Percentiles rank a stretch among this genome's conserved stretches.
Conservation (phyloP, 1,284 basidiomycete genomes). For the Irpex sp. region DNA sequence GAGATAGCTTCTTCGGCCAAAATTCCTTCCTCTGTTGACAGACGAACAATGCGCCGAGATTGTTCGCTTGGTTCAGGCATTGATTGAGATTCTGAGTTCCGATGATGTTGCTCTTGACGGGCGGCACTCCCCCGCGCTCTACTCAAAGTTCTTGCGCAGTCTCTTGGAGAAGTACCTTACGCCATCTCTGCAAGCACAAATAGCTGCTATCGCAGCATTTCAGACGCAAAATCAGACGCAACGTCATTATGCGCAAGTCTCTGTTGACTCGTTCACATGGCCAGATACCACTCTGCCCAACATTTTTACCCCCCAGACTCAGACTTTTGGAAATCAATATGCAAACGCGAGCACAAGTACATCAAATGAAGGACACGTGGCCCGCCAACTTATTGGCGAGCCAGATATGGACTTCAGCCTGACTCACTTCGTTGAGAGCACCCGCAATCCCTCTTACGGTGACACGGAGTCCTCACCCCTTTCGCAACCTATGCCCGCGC, state of each 20-base stretch:
- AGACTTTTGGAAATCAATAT: neutral
- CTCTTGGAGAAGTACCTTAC: slow-evolving; percentile 38
- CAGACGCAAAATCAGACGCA: neutral
- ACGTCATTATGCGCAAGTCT: neutral
- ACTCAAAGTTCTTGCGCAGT: slow-evolving; percentile 47
- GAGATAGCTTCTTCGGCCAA: slow-evolving; percentile 43
- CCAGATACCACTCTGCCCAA: slow-evolving; percentile 5
- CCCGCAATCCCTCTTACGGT: neutral
- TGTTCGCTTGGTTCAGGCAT: slow-evolving; percentile 34
- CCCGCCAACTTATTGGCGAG: slow-evolving; percentile 2
- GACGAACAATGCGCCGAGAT: slow-evolving; percentile 37
- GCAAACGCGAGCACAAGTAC: neutral
- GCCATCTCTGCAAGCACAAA: slow-evolving; percentile 12
- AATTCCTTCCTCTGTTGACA: slow-evolving; percentile 39
- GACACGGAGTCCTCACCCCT: neutral
- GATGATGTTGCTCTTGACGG: slow-evolving; percentile 22
- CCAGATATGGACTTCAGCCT: slow-evolving; percentile 12
- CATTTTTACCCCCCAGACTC: neutral
- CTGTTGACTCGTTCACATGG: slow-evolving; percentile 4
- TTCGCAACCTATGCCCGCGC: neutral
- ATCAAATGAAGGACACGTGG: neutral
- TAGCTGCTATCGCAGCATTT: neutral
- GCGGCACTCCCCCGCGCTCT: slow-evolving; percentile 24
- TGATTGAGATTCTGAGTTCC: slow-evolving; percentile 46
- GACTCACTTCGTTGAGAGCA: slow-evolving; percentile 9